Conservation (phyloP, 805 yeast genomes). For the Monosporozyma aerobia region DNA sequence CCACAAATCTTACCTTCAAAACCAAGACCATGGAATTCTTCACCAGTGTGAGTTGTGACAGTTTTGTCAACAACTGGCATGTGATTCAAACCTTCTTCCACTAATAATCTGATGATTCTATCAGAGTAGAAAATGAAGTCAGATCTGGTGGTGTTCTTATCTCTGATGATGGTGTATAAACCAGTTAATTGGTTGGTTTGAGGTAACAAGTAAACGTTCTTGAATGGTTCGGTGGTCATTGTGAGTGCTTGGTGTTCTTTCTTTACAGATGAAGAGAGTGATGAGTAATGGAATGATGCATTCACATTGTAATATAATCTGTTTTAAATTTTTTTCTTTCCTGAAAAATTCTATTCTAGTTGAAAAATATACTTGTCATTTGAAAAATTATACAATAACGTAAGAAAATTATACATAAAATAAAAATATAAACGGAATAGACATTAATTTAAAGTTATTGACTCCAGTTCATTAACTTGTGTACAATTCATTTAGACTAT, state of each 20-base stretch:
- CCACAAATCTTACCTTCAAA: conserved; percentile 95
- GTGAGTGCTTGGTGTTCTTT: background rate
- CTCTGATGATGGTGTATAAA: conserved; percentile 83
- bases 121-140: conserved; percentile 95
- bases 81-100: conserved; percentile 94
- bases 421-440: background rate
- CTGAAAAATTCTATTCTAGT: background rate
- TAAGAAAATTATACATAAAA: background rate
- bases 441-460: background rate
- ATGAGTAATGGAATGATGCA: background rate
- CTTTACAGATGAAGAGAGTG: background rate
- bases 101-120: conserved; percentile 84
- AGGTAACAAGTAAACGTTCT: conserved; percentile 58
- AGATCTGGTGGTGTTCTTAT: conserved; percentile 68
- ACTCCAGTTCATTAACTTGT: background rate
- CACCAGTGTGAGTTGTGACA: conserved; percentile 71
- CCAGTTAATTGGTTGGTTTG: conserved; percentile 88
- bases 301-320: background rate
- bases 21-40: conserved; percentile 61
- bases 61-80: conserved; percentile 66
- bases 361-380: background rate
- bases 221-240: conserved; percentile 29
- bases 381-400: background rate
- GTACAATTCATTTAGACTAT: background rate
- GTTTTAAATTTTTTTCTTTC: background rate